These are phyloP conservation scores for Trichocladium uniseriatum DNA, from an alignment of 495 filamentous ascomycete genomes.

Conservation along the genomic window DNA sequence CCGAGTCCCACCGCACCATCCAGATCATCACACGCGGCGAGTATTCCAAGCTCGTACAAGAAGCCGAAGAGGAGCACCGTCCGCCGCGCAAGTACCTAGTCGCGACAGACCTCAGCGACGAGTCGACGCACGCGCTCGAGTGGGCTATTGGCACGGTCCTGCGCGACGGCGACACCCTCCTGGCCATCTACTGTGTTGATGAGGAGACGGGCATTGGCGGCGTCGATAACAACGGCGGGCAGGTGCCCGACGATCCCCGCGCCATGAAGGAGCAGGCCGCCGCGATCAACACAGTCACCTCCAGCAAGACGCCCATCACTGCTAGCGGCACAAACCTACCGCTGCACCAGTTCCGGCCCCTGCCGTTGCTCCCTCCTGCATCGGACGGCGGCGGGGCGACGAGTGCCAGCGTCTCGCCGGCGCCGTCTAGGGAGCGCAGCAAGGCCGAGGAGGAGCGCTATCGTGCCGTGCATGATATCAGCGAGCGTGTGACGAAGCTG, in stretches of 20 bases:
- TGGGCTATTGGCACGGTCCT: slow-evolving; percentile 97
- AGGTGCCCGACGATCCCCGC: slow-evolving; percentile 42
- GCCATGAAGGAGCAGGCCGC: slow-evolving; percentile 63
- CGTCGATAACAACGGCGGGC: slow-evolving; percentile 14
- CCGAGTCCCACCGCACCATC: slow-evolving; percentile 66
- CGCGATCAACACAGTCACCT: slow-evolving; percentile 36
- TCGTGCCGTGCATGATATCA: slow-evolving; percentile 66
- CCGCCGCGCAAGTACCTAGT: slow-evolving; percentile 82
- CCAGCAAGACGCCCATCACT: slow-evolving; percentile 26
- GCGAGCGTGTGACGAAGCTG: slow-evolving; percentile 67
- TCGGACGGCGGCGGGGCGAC: slow-evolving; percentile 5
- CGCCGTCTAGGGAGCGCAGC: slow-evolving; percentile 37
- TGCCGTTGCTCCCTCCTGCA: slow-evolving; percentile 6
- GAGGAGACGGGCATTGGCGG: slow-evolving; percentile 60
- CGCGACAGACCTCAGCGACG: slow-evolving; percentile 84
- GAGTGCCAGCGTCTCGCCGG: slow-evolving; percentile 27
- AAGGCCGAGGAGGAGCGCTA: slow-evolving; percentile 67
- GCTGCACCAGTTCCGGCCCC: slow-evolving; percentile 1
- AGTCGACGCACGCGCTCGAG: slow-evolving; percentile 87
- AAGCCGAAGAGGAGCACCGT: slow-evolving; percentile 65
- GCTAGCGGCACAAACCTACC: slow-evolving; percentile 18
- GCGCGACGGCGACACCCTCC: slow-evolving; percentile 84
- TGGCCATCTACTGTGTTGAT: slow-evolving; percentile 83
- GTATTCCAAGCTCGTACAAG: slow-evolving; percentile 58
- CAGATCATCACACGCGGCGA: slow-evolving; percentile 85